A percentile compares a stretch with the other conserved stretches of the same genome.
These are phyloP conservation scores for Amanita exitialis DNA, from an alignment of 768 basidiomycete genomes.

Conservation along the genomic window DNA sequence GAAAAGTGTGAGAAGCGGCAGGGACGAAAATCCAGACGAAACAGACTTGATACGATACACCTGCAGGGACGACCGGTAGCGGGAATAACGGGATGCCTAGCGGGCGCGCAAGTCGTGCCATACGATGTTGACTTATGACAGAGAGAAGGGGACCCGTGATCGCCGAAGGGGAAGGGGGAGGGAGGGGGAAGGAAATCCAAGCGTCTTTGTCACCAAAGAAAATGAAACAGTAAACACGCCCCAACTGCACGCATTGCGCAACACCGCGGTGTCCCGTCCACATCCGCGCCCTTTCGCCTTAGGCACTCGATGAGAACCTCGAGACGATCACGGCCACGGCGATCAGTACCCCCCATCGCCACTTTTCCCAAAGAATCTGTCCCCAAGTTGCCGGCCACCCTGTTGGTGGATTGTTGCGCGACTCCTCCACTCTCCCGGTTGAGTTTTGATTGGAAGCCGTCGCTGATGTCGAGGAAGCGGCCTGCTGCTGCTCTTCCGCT, in stretches of 20 bases:
- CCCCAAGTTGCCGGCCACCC: constrained; percentile 58
- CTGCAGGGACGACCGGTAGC: too few species aligned
- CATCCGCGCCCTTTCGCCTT: constrained; percentile 8
- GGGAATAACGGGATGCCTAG: too few species aligned
- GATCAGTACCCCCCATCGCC: constrained; percentile 75
- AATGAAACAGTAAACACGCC: not conserved
- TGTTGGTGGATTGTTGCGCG: constrained; percentile 16
- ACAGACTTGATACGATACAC: too few species aligned
- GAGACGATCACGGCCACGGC: constrained; percentile 72
- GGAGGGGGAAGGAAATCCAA: not conserved
- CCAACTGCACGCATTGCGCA: not conserved
- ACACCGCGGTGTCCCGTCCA: not conserved
- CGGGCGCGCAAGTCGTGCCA: not conserved
- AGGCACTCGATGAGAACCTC: constrained; percentile 49
- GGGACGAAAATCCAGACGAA: too few species aligned
- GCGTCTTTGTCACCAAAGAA: not conserved
- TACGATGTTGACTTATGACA: not conserved
- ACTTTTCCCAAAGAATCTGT: constrained; percentile 70
- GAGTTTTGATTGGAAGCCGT: not conserved
- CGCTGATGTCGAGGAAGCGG: constrained; percentile 4
- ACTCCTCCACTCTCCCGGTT: constrained; percentile 9
- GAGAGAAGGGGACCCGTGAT: not conserved
- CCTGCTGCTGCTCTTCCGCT: not conserved
- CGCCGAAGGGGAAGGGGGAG: not conserved
- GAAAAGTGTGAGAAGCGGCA: too few species aligned